Evolutionary conservation across 2,329 filamentous ascomycete genomes (phyloP), one percentile per base, ranked within the genome.

Genomic region (Colletotrichum falcatum): DNA sequence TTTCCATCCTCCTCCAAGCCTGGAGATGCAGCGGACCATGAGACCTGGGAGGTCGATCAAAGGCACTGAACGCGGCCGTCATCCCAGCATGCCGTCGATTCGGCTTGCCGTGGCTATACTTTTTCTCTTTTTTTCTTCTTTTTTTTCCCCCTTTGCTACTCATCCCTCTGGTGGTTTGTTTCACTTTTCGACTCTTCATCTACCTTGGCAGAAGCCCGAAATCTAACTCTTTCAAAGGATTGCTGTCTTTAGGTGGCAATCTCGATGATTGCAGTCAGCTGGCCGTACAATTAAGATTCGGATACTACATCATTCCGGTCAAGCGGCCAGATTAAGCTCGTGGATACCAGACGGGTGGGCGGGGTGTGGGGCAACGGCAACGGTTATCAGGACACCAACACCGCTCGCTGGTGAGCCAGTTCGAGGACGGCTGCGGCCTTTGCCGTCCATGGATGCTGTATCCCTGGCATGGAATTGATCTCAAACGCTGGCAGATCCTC

Each of bases 271-370:
- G 26, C 60, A 18, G 3, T 56, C 46, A 16, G 26, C 20, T 46
- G 66, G 61, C 66, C 23, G 61, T 65, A 60, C 59, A 35, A 37
- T 20, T 26, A 23, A 20, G 20, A 26, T 16, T 39, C 33, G 60
- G 42, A 26, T 23, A 26, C 35, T 44, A 51, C 51, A 60, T 35
- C 60, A 37, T 64, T 16, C 26, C 35, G 26, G 51, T 51, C 65
- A 67, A 49, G 49, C 39, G 59, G 65, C 49, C 56, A 26, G 9
- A 63, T 28, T 20, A 46, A 51, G 28, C 65, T 49, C 28, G n/a
- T 39, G 37, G 46, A 26, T 23, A 26, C 61, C 42, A 48, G 26
- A 54, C 55, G 37, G 44, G 53, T 44, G 65, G 44, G 59, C 46
- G 28, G 65, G 53, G 46, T 61, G 66, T 28, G 61, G 23, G 12